Conservation (phyloP, 1,139 yeast genomes). For the Debaryomyces coudertii region DNA sequence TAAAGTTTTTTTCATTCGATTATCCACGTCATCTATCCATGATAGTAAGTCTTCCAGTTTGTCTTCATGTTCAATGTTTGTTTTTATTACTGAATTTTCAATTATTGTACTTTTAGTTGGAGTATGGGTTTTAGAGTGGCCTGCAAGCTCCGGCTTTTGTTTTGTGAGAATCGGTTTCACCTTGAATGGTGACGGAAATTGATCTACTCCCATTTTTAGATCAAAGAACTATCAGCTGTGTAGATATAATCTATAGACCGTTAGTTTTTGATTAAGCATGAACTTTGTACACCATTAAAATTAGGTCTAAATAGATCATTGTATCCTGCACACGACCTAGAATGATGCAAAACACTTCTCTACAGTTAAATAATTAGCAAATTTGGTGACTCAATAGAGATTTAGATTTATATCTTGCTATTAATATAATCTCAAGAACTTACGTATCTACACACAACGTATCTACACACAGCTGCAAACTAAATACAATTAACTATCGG, state of each 20-base stretch:
- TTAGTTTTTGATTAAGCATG: background rate
- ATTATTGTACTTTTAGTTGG: background rate
- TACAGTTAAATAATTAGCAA: too few species aligned
- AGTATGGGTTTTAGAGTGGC: slow-evolving; percentile 4
- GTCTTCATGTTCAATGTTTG: background rate
- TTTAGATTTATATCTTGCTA: too few species aligned
- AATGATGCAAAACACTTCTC: background rate
- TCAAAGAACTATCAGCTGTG: background rate
- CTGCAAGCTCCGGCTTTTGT: slow-evolving; percentile 13
- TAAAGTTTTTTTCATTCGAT: slow-evolving; percentile 43
- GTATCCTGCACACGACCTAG: background rate
- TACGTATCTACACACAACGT: too few species aligned
- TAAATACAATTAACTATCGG: too few species aligned
- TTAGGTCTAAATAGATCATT: background rate
- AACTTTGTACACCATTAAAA: background rate
- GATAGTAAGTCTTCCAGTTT: slow-evolving; percentile 42
- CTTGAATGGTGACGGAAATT: slow-evolving; percentile 22
- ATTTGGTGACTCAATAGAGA: too few species aligned
- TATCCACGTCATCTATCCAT: slow-evolving; percentile 56
- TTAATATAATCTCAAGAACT: too few species aligned
- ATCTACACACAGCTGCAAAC: too few species aligned
- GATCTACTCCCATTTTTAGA: slow-evolving; percentile 11
- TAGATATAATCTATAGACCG: background rate
- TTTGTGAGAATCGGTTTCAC: slow-evolving; percentile 12
- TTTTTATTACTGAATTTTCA: background rate